Evolutionary conservation across 306 rosid species (phyloP), one percentile per base, ranked within the genome.

Genomic region (Fragaria iinumae): DNA sequence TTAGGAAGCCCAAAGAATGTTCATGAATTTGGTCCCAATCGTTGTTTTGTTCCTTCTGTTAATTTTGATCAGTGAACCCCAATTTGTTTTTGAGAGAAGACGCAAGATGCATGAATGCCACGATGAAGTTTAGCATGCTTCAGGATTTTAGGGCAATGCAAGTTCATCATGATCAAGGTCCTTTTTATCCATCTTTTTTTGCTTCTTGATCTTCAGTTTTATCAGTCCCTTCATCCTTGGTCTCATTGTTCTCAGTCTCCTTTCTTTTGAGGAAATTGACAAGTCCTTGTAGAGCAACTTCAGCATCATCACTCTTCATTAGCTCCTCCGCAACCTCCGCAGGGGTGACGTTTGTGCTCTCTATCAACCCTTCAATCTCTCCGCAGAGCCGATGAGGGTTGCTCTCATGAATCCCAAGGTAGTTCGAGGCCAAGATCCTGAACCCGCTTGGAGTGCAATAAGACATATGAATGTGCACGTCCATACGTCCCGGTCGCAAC

Each of bases 401-500:
- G 32, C 75, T 8, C 7, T 64, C 84, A 62, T 75, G 56, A 56
- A 76, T 48, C 5, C 67, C 88, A 11, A 89, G 83, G 77, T 87
- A 85, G 72, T 85, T 87, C 0, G 74, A 75, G 55, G 83, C 90
- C 25, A 87, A 60, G 12, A 69, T n/a, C 75, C 53, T 64, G 21
- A 85, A 87, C 45, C 83, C 91, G 32, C 78, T 68, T 3, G 57
- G 34, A 8, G 73, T 76, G 69, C 83, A 86, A 56, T 53, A 87
- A 1, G 91, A 85, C 82, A 87, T 55, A 83, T 85, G 59, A 48
- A 89, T 85, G 75, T 89, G 91, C 83, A 76, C 65, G 48, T 89
- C 90, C 93, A 89, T 87, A 1, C 91, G 86, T 34, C 93, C 88
- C 0, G 89, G 86, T 0, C 90, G 83, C 74, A 89, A 17, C 84